phyloP scores from a whole-genome alignment of 2,329 filamentous ascomycete species.

The Rhynchosporium graminicola region DNA sequence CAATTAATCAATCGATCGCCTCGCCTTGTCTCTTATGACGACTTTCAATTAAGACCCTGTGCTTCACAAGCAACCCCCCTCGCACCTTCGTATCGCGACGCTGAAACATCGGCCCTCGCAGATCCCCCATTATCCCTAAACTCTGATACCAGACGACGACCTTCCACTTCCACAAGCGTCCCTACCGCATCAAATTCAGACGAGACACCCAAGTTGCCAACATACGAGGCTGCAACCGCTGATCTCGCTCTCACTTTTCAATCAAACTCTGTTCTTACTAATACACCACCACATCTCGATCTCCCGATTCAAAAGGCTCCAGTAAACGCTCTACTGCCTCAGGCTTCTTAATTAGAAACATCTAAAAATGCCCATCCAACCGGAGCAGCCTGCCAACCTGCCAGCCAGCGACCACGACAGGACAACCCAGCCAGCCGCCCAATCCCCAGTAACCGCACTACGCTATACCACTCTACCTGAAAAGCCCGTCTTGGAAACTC shows the following conservation, averaged over 20 bases:
- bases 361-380: constrained; percentile 21
- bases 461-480: constrained; percentile 29
- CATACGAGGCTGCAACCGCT: not conserved
- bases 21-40: constrained; percentile 10
- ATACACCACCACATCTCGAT: not conserved
- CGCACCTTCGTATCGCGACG: constrained; percentile 7
- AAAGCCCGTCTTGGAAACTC: not conserved
- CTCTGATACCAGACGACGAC: constrained; percentile 1
- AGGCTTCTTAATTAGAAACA: constrained; percentile 20
- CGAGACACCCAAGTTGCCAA: not conserved
- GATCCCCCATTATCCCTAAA: constrained; percentile 12
- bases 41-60: not conserved
- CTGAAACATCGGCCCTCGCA: constrained; percentile 8
- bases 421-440: constrained; percentile 12
- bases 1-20: constrained; percentile 9
- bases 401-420: constrained; percentile 4
- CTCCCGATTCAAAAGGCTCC: not conserved
- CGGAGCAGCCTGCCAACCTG: not conserved
- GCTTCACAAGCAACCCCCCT: too few species aligned
- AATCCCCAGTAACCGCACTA: constrained; percentile 31
- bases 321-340: constrained; percentile 14
- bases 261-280: not conserved
- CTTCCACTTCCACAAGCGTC: not conserved
- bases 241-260: not conserved
- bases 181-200: not conserved